These are phyloP conservation scores for Pseudoperonospora humuli DNA, from an alignment of 352 stramenopile genomes.

Conservation along the genomic window DNA sequence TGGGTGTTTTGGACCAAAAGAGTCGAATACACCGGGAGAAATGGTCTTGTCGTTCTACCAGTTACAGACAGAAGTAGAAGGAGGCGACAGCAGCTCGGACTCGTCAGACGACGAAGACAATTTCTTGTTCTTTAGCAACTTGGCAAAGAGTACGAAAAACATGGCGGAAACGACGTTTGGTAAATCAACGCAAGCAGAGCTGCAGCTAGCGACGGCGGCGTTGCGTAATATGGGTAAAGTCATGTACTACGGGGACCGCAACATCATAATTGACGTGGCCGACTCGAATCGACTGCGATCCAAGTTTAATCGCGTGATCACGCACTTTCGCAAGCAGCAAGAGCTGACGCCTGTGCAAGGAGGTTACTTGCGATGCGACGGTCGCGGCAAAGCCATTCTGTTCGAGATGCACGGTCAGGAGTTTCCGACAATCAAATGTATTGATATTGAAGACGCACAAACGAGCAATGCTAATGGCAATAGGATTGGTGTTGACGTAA, in stretches of 20 bases:
- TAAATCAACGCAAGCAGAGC: conserved; percentile 43
- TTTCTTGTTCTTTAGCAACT: conserved; percentile 57
- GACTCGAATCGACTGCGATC: conserved; percentile 75
- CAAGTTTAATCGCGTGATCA: conserved; percentile 82
- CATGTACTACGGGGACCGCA: conserved; percentile 71
- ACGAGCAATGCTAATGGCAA: background rate
- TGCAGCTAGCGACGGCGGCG: conserved; percentile 40
- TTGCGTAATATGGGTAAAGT: conserved; percentile 55
- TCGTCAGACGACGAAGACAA: conserved; percentile 53
- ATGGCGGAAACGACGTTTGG: conserved; percentile 68
- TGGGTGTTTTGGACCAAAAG: conserved; percentile 68
- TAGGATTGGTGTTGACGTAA: conserved; percentile 6
- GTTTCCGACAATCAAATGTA: conserved; percentile 39
- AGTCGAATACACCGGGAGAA: conserved; percentile 56
- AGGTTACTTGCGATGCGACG: conserved; percentile 67
- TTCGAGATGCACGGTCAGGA: conserved; percentile 65
- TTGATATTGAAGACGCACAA: conserved; percentile 35
- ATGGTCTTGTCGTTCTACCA: conserved; percentile 81
- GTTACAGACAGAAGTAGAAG: conserved; percentile 30
- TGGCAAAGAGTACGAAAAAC: conserved; percentile 50
- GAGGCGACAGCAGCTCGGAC: conserved; percentile 37
- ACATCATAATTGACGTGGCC: conserved; percentile 72
- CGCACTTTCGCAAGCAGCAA: conserved; percentile 62
- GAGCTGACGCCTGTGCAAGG: conserved; percentile 48
- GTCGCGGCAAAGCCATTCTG: conserved; percentile 57